These are phyloP conservation scores for Aspergillus diversus DNA, from an alignment of 495 filamentous ascomycete genomes.

Conservation along the genomic window DNA sequence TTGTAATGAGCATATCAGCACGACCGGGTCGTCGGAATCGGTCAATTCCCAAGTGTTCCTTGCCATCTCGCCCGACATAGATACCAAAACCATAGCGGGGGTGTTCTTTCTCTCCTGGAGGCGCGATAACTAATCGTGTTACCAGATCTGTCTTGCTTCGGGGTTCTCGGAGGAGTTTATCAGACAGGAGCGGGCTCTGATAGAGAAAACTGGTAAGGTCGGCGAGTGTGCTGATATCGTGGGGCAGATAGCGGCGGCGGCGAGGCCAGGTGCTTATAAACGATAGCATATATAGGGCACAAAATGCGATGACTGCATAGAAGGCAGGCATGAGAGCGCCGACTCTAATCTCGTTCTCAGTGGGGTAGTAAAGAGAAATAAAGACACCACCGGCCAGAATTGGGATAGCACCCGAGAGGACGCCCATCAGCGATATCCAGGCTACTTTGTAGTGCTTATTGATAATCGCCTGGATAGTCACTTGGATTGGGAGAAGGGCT, in stretches of 20 bases:
- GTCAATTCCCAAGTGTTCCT: conserved; percentile 69
- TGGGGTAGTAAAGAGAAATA: conserved; percentile 70
- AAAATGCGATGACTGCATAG: conserved; percentile 66
- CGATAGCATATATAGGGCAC: conserved; percentile 68
- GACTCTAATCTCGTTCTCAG: conserved; percentile 61
- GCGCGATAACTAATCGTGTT: conserved; percentile 58
- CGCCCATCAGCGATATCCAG: conserved; percentile 64
- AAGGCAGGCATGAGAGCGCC: conserved; percentile 70
- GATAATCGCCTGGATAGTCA: conserved; percentile 61
- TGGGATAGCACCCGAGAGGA: conserved; percentile 68
- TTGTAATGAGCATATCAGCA: conserved; percentile 50
- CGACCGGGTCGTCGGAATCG: conserved; percentile 53
- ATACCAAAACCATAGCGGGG: conserved; percentile 66
- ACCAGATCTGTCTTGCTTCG: conserved; percentile 64
- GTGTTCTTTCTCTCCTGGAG: conserved; percentile 49
- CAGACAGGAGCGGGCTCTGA: conserved; percentile 66
- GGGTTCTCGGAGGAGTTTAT: conserved; percentile 65
- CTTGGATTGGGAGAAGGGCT: conserved; percentile 63
- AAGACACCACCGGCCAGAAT: conserved; percentile 80
- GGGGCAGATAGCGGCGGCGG: conserved; percentile 64
- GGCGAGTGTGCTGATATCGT: conserved; percentile 68
- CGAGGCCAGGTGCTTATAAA: conserved; percentile 62
- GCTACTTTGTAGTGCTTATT: conserved; percentile 75
- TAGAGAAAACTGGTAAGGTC: conserved; percentile 79
- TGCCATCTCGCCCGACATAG: conserved; percentile 62